Conservation (phyloP, 2,329 filamentous ascomycete species). For the Ceratocystis lukuohia region DNA sequence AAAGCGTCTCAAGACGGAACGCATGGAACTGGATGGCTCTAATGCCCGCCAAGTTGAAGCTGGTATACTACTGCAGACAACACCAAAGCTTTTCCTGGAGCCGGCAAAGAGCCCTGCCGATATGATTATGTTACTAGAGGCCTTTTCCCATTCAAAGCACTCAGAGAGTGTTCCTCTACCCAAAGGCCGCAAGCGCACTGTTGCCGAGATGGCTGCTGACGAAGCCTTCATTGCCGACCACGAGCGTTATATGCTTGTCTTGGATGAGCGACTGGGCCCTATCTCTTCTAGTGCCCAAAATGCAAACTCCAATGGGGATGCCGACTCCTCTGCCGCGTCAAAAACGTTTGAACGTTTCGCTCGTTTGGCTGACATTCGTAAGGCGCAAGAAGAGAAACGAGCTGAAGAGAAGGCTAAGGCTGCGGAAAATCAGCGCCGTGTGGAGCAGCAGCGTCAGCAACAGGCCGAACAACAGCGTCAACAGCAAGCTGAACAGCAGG, state of each 20-base stretch:
- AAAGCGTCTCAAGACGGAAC: constrained; percentile 56
- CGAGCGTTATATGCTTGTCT: constrained; percentile 82
- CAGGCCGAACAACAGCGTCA: constrained; percentile 35
- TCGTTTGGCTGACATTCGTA: constrained; percentile 71
- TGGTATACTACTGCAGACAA: constrained; percentile 58
- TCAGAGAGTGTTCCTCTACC: constrained; percentile 63
- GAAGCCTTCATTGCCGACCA: constrained; percentile 81
- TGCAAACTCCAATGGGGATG: constrained; percentile 47
- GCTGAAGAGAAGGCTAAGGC: constrained; percentile 62
- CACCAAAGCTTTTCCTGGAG: constrained; percentile 62
- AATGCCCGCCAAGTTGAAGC: constrained; percentile 66
- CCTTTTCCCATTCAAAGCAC: constrained; percentile 64
- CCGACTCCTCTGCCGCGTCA: constrained; percentile 57
- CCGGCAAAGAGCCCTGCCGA: constrained; percentile 57
- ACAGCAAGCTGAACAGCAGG: constrained; percentile 32
- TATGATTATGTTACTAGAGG: constrained; percentile 56
- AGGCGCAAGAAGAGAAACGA: constrained; percentile 61
- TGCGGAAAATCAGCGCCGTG: constrained; percentile 43
- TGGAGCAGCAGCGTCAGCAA: constrained; percentile 34
- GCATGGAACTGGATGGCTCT: constrained; percentile 61
- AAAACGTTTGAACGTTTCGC: constrained; percentile 84
- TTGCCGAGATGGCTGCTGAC: constrained; percentile 88
- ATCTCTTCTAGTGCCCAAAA: constrained; percentile 44
- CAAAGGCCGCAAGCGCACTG: constrained; percentile 82
- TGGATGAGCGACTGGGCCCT: constrained; percentile 68